Evolutionary conservation across 2,329 filamentous ascomycete species (phyloP).

Genomic region (Sporothrix pseudoabietina): DNA sequence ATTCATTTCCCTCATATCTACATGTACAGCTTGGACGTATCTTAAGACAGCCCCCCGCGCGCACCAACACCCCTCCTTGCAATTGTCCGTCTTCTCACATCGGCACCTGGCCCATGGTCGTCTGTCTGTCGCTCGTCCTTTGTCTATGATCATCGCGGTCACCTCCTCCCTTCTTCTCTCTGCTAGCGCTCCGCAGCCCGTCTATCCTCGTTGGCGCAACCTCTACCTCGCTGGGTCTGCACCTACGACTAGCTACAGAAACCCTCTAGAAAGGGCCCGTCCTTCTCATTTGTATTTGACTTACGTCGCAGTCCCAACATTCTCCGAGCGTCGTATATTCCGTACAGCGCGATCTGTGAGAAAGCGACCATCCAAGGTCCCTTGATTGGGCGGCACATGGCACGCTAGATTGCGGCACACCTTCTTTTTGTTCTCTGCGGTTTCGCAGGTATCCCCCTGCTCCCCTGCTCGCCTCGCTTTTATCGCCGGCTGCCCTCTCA

Average conservation of each 20-base stretch:
- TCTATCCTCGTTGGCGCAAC: not conserved
- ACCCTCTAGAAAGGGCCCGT: not conserved
- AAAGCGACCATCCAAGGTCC: not conserved
- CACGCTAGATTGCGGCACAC: constrained; percentile 20
- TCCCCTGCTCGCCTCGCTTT: not conserved
- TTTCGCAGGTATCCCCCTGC: not conserved
- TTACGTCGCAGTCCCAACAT: not conserved
- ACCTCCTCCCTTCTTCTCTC: not conserved
- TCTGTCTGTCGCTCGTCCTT: not conserved
- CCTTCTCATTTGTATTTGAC: not conserved
- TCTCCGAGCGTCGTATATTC: not conserved
- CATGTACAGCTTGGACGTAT: not conserved
- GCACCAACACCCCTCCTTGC: not conserved
- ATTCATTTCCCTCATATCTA: not conserved
- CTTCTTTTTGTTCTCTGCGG: constrained; percentile 20
- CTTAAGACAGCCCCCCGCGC: not conserved
- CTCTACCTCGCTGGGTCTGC: not conserved
- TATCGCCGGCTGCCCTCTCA: not conserved
- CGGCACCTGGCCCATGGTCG: not conserved
- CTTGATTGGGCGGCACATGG: constrained; percentile 19
- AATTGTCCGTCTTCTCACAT: not conserved
- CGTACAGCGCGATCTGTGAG: constrained; percentile 8
- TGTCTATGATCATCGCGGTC: not conserved
- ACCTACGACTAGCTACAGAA: not conserved
- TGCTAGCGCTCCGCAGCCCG: not conserved